Conservation (phyloP, 2,329 filamentous ascomycete species). For the Penicillium sp. region DNA sequence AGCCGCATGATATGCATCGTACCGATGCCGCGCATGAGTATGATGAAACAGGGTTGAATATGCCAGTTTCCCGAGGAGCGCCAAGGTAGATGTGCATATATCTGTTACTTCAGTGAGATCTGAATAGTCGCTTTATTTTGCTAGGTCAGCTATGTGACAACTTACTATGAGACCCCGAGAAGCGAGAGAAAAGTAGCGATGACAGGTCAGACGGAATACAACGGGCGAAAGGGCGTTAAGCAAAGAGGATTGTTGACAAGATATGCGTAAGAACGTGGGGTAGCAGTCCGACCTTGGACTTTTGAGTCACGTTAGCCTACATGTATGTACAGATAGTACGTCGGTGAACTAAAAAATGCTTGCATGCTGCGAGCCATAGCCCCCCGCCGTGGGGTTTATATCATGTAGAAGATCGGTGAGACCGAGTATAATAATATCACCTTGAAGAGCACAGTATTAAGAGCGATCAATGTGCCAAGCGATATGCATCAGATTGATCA, state of each 20-base stretch:
- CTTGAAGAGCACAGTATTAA: neutral
- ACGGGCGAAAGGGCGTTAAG: neutral
- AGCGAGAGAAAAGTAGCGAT: neutral
- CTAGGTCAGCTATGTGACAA: neutral
- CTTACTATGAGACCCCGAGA: neutral
- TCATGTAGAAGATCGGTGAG: constrained; percentile 5
- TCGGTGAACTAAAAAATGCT: neutral
- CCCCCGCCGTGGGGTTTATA: neutral
- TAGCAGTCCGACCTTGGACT: neutral
- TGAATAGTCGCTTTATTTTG: neutral
- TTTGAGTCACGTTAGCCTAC: neutral
- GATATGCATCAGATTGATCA: constrained; percentile 28
- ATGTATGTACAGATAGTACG: neutral
- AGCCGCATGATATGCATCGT: constrained; percentile 4
- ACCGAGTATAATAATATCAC: neutral
- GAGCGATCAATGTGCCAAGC: constrained; percentile 19
- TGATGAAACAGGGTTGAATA: neutral
- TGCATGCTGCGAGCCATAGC: constrained; percentile 12
- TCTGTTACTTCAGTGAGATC: neutral
- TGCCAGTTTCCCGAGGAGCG: neutral
- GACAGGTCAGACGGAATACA: neutral
- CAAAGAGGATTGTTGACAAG: neutral
- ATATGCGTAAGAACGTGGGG: neutral
- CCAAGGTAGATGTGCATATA: neutral
- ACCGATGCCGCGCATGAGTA: neutral